Evolutionary conservation across 768 basidiomycete species (phyloP).

Genomic region (Cyclocybe aegerita): DNA sequence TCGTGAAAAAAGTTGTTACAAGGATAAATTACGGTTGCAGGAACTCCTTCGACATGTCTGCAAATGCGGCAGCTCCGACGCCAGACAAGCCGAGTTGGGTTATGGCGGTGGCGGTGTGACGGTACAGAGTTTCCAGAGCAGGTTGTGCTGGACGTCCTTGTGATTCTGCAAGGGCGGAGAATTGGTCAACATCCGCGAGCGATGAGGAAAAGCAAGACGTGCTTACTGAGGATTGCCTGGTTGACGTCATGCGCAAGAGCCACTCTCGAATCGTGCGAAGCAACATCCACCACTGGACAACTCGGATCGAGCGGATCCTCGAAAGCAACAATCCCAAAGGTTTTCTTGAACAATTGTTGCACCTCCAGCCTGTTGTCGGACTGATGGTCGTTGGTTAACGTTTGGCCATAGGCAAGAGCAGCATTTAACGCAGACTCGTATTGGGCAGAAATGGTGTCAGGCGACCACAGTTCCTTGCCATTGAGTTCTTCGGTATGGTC

Average conservation of each 20-base stretch:
- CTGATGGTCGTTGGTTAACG: conserved; percentile 67
- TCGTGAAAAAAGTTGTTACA: not conserved
- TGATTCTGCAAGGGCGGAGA: conserved; percentile 49
- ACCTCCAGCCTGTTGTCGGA: conserved; percentile 62
- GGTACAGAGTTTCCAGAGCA: conserved; percentile 73
- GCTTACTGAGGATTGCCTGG: conserved; percentile 77
- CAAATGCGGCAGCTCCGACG: conserved; percentile 76
- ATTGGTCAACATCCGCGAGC: conserved; percentile 4
- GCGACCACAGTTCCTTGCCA: not conserved
- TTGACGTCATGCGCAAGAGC: conserved; percentile 77
- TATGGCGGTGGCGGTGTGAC: conserved; percentile 69
- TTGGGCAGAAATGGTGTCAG: conserved; percentile 26
- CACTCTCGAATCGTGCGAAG: conserved; percentile 64
- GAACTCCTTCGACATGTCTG: conserved; percentile 76
- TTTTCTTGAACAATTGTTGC: conserved; percentile 64
- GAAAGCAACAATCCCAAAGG: conserved; percentile 80
- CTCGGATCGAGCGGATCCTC: conserved; percentile 69
- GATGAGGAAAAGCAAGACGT: not conserved
- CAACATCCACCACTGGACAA: conserved; percentile 65
- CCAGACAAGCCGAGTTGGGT: conserved; percentile 72
- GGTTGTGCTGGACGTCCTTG: conserved; percentile 74
- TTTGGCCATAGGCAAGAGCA: conserved; percentile 75
- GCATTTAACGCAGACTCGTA: conserved; percentile 61
- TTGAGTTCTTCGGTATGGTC: not conserved
- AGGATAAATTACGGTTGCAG: conserved; percentile 38